phyloP scores from a whole-genome alignment of 805 yeast genomes.

The Lachancea meyersii region DNA sequence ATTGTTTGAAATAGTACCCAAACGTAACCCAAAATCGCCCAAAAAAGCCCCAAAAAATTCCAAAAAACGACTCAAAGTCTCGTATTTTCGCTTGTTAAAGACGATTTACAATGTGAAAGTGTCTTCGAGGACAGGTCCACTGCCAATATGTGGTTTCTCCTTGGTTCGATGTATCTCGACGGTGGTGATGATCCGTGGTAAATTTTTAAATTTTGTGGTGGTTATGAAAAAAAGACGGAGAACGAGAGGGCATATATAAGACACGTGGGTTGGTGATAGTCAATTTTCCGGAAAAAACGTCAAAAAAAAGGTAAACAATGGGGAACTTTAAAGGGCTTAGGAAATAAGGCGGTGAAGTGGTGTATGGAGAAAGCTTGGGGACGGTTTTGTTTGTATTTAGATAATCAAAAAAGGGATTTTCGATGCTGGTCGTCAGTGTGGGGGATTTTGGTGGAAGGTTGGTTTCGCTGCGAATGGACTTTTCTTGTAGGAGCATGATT shows the following conservation, averaged over 20 bases:
- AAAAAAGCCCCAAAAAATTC: not conserved
- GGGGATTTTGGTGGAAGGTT: too few species aligned
- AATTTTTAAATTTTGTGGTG: slow-evolving; percentile 3
- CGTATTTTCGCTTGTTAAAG: not conserved
- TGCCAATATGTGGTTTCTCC: not conserved
- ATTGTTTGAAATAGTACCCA: not conserved
- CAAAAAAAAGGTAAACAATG: too few species aligned
- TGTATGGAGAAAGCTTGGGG: too few species aligned
- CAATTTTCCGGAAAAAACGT: not conserved
- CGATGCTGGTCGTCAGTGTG: too few species aligned
- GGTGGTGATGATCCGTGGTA: not conserved
- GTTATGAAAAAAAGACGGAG: not conserved
- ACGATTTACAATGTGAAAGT: not conserved
- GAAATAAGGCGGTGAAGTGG: too few species aligned
- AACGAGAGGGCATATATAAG: not conserved
- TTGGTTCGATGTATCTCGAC: not conserved
- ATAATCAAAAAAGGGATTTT: too few species aligned
- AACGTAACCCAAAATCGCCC: not conserved
- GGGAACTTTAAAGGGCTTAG: too few species aligned
- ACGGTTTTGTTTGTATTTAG: too few species aligned
- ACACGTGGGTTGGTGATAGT: slow-evolving; percentile 1
- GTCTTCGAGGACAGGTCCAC: too few species aligned
- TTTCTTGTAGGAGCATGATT: too few species aligned
- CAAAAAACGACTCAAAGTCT: not conserved
- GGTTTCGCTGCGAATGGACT: too few species aligned